These are phyloP conservation scores for Pythium periplocum DNA, from an alignment of 352 stramenopile species.

Conservation along the genomic window DNA sequence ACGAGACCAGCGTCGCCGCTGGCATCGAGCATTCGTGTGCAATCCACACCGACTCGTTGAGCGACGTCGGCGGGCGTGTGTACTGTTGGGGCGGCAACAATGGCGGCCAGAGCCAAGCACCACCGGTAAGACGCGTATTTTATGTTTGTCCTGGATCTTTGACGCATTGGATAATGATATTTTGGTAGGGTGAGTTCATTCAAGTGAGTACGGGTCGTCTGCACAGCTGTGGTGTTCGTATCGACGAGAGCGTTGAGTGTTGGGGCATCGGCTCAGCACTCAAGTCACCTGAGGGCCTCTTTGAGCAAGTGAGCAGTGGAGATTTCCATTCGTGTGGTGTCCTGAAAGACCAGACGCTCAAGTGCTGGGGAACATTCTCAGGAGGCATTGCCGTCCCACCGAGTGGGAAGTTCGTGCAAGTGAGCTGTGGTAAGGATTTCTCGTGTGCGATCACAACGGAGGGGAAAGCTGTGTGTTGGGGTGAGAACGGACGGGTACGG, in stretches of 20 bases:
- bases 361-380: slow-evolving; percentile 58
- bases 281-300: slow-evolving; percentile 52
- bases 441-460: slow-evolving; percentile 51
- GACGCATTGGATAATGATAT: not conserved
- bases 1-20: slow-evolving; percentile 68
- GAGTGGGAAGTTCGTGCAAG: slow-evolving; percentile 62
- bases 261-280: slow-evolving; percentile 57
- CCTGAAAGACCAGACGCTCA: slow-evolving; percentile 69
- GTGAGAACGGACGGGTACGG: slow-evolving; percentile 47
- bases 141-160: not conserved
- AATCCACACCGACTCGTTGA: slow-evolving; percentile 56
- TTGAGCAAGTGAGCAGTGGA: slow-evolving; percentile 78
- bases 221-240: slow-evolving; percentile 68
- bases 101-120: slow-evolving; percentile 46
- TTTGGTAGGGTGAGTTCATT: slow-evolving; percentile 52
- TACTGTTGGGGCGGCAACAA: slow-evolving; percentile 73
- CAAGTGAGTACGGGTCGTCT: slow-evolving; percentile 71
- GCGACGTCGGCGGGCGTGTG: slow-evolving; percentile 69
- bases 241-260: slow-evolving; percentile 76
- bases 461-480: slow-evolving; percentile 53
- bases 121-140: slow-evolving; percentile 16
- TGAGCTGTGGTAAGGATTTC: slow-evolving; percentile 69
- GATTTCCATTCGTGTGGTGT: slow-evolving; percentile 79
- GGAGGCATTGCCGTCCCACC: slow-evolving; percentile 32
- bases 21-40: slow-evolving; percentile 80